Conservation (phyloP, 1,284 basidiomycete species). For the Tilletia setariae region DNA sequence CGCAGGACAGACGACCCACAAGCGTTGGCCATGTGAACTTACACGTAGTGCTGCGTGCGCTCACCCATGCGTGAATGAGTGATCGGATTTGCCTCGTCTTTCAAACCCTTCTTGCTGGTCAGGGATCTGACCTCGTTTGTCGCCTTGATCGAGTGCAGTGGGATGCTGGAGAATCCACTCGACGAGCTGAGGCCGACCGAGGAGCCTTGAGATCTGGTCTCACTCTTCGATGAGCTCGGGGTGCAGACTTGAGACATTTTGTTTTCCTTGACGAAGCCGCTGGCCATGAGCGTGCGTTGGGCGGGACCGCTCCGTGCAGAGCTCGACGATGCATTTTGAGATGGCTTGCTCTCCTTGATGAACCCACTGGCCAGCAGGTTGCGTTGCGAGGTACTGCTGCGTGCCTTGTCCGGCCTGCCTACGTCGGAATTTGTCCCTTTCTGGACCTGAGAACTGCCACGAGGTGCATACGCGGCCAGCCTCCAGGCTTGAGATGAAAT, state of each 20-base stretch:
- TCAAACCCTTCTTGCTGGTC: constrained; percentile 13
- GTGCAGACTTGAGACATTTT: too few relatives aligned
- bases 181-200: neutral
- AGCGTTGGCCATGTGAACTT: neutral
- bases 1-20: neutral
- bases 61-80: constrained; percentile 8
- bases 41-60: constrained; percentile 11
- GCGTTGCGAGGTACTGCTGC: neutral
- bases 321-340: too few relatives aligned
- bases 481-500: neutral
- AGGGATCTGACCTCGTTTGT: neutral
- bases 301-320: too few relatives aligned
- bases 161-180: neutral
- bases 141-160: constrained; percentile 1
- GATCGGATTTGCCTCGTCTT: constrained; percentile 2
- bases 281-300: too few relatives aligned
- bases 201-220: too few relatives aligned
- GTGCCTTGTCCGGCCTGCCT: neutral
- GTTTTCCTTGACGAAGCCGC: too few relatives aligned
- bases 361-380: neutral
- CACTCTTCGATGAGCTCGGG: too few relatives aligned
- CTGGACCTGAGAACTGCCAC: neutral
- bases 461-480: neutral
- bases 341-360: neutral
- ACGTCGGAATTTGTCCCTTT: neutral